Evolutionary conservation across 1,284 basidiomycete species (phyloP).

Genomic region (Ganoderma leucocontextum): DNA sequence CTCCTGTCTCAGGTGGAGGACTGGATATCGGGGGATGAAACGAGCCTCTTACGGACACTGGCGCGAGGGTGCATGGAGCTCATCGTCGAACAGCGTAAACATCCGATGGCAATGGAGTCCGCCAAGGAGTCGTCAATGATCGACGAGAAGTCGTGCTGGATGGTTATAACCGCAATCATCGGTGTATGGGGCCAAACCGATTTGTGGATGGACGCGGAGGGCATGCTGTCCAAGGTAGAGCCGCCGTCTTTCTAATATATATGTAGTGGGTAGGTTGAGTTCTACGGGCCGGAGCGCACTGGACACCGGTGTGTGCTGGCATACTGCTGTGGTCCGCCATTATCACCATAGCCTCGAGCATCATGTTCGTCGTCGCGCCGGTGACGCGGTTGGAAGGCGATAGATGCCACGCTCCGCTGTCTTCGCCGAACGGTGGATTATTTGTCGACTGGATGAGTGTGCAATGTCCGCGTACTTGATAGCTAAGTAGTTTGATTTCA

Average conservation of each 20-base stretch:
- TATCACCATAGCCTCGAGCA: not conserved
- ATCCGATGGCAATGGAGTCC: constrained; percentile 7
- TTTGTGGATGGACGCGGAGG: constrained; percentile 82
- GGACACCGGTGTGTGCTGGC: not conserved
- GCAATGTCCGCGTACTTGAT: not conserved
- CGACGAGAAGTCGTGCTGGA: constrained; percentile 80
- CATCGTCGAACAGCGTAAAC: constrained; percentile 49
- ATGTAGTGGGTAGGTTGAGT: not conserved
- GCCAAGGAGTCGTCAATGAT: constrained; percentile 39
- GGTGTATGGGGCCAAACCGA: constrained; percentile 89
- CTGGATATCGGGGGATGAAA: constrained; percentile 79
- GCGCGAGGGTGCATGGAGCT: constrained; percentile 76
- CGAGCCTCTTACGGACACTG: constrained; percentile 79
- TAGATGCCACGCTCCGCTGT: not conserved
- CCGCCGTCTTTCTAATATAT: constrained; percentile 1
- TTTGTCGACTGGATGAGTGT: not conserved
- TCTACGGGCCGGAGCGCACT: not conserved
- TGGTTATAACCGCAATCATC: constrained; percentile 77
- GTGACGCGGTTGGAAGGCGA: not conserved
- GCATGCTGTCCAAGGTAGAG: constrained; percentile 32
- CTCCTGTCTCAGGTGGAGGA: constrained; percentile 80
- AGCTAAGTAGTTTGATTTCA: not conserved
- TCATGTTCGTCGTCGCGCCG: not conserved
- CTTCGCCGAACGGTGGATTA: not conserved
- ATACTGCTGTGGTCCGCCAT: not conserved